These are phyloP conservation scores for Yamadazyma friedrichii DNA, from an alignment of 1,139 yeast genomes.

Conservation along the genomic window DNA sequence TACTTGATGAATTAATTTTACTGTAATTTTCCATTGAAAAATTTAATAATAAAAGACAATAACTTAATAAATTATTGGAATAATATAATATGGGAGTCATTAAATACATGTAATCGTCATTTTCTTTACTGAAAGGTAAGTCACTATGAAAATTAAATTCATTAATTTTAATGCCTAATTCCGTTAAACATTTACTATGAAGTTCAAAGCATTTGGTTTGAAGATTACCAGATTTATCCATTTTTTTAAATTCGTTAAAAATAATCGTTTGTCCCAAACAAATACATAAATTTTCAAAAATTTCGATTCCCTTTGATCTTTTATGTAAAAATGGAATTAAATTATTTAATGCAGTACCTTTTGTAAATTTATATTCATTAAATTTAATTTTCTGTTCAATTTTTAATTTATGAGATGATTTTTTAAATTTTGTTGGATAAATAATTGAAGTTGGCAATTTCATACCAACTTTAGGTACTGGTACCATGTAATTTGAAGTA, in stretches of 20 bases:
- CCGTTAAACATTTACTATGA: conserved; percentile 17
- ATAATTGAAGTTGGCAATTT: conserved; percentile 6
- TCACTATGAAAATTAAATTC: conserved; percentile 8
- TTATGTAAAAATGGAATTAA: conserved; percentile 6
- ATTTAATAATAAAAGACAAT: conserved; percentile 20
- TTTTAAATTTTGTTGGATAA: conserved; percentile 7
- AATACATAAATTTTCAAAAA: conserved; percentile 13
- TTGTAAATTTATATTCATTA: conserved; percentile 15
- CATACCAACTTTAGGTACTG: neutral
- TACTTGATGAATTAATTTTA: conserved; percentile 17
- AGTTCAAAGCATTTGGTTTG: conserved; percentile 17
- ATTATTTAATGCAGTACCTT: conserved; percentile 12
- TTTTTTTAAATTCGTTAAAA: conserved; percentile 13
- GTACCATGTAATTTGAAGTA: neutral
- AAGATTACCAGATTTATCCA: conserved; percentile 3
- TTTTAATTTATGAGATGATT: conserved; percentile 5
- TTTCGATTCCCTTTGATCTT: conserved; percentile 5
- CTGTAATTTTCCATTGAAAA: conserved; percentile 21
- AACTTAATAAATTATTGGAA: conserved; percentile 19
- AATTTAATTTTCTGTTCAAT: conserved; percentile 7
- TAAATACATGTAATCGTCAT: conserved; percentile 12
- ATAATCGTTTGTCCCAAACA: conserved; percentile 22
- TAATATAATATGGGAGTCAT: conserved; percentile 19
- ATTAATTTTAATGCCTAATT: conserved; percentile 8
- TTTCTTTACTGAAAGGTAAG: conserved; percentile 4